phyloP scores from a whole-genome alignment of 2,329 filamentous ascomycete species.

The Colletotrichum lentis region DNA sequence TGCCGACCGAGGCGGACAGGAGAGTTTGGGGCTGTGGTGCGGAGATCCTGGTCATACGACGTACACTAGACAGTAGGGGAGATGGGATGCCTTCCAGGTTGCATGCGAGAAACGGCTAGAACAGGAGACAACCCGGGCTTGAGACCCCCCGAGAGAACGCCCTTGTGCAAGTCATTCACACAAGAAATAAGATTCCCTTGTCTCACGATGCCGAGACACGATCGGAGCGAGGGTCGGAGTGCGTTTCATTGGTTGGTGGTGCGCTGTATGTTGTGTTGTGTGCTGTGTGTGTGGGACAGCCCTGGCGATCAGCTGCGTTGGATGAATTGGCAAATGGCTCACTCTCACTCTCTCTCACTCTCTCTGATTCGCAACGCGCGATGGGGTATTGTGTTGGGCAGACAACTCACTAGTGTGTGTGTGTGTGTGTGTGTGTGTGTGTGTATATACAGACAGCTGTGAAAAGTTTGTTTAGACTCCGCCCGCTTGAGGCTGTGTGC shows the following conservation, averaged over 20 bases:
- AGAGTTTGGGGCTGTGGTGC: neutral
- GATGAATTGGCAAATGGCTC: no score
- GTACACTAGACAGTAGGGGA: no score
- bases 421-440: no score
- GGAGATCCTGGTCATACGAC: neutral
- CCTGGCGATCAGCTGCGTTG: no score
- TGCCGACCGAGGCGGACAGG: neutral
- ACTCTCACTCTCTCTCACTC: no score
- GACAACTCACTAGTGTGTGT: no score
- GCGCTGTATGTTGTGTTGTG: no score
- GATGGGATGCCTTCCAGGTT: conserved; percentile 14
- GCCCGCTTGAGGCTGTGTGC: neutral
- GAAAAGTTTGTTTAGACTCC: neutral
- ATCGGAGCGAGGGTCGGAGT: no score
- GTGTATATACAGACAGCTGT: no score
- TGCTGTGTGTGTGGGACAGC: no score
- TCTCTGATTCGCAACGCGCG: neutral
- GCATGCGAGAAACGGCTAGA: conserved; percentile 25
- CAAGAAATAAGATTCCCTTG: neutral
- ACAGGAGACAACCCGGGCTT: neutral
- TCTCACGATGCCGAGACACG: neutral
- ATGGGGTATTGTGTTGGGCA: neutral
- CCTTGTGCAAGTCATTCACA: neutral
- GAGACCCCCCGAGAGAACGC: no score
- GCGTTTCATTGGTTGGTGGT: no score